Evolutionary conservation across 1,139 yeast species (phyloP).

Genomic region (Blastobotrys proliferans): DNA sequence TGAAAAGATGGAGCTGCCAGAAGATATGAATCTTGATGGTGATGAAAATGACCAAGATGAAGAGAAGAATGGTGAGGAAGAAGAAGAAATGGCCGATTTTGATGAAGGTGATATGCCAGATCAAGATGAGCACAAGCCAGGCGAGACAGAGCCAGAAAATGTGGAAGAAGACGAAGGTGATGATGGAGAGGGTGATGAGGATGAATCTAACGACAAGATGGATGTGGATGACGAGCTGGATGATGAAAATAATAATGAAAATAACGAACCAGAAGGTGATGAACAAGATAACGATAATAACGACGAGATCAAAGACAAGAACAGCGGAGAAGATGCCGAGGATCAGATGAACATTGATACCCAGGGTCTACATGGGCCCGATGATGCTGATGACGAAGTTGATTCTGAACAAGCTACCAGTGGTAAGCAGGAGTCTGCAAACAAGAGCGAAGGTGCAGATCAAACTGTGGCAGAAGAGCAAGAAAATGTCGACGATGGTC

Average conservation of each 20-base stretch:
- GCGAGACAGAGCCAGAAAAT: slow-evolving; percentile 30
- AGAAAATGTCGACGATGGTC: slow-evolving; percentile 28
- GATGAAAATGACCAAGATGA: slow-evolving; percentile 34
- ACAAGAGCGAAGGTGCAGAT: slow-evolving; percentile 74
- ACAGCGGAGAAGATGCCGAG: slow-evolving; percentile 13
- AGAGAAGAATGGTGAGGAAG: slow-evolving; percentile 33
- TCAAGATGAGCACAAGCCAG: background rate
- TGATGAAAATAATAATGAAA: slow-evolving; percentile 30
- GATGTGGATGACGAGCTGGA: slow-evolving; percentile 33
- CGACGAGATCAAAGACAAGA: slow-evolving; percentile 26
- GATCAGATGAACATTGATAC: slow-evolving; percentile 29
- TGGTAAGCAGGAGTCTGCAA: slow-evolving; percentile 67
- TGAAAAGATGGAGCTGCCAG: slow-evolving; percentile 39
- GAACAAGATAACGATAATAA: slow-evolving; percentile 43
- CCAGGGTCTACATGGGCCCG: slow-evolving; percentile 40
- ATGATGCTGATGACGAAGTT: slow-evolving; percentile 49
- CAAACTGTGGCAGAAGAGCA: slow-evolving; percentile 63
- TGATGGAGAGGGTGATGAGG: slow-evolving; percentile 33
- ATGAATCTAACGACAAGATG: slow-evolving; percentile 34
- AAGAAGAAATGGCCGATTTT: slow-evolving; percentile 31
- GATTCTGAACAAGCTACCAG: slow-evolving; percentile 41
- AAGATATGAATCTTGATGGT: slow-evolving; percentile 32
- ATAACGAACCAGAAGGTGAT: slow-evolving; percentile 66
- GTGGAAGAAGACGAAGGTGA: slow-evolving; percentile 33
- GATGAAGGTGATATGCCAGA: slow-evolving; percentile 36